Conservation (phyloP, 2,329 filamentous ascomycete species). For the Magnaporthiopsis rhizophila region DNA sequence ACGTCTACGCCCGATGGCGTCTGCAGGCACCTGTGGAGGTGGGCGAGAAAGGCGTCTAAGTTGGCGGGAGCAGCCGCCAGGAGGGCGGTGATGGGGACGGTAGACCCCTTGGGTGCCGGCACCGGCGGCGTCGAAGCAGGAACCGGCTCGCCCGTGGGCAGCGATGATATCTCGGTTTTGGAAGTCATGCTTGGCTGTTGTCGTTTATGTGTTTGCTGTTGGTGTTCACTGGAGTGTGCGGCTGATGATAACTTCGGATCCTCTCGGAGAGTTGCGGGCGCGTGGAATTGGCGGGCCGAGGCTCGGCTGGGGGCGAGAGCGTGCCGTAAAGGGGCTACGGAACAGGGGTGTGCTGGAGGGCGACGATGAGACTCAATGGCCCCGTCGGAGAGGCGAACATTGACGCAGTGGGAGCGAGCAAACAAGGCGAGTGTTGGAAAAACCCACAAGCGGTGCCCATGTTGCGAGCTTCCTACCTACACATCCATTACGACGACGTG, state of each 20-base stretch:
- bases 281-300: background rate
- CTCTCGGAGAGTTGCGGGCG: background rate
- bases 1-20: slow-evolving; percentile 60
- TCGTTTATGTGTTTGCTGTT: background rate
- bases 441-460: too few species aligned
- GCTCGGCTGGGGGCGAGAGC: background rate
- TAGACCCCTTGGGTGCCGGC: slow-evolving; percentile 9
- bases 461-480: too few species aligned
- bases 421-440: background rate
- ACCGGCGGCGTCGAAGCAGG: slow-evolving; percentile 12
- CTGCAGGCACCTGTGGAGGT: slow-evolving; percentile 55
- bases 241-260: background rate
- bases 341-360: background rate
- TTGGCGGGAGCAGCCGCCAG: slow-evolving; percentile 29
- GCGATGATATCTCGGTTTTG: slow-evolving; percentile 15
- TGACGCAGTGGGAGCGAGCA: background rate
- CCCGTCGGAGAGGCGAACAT: background rate
- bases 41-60: slow-evolving; percentile 45
- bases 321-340: background rate
- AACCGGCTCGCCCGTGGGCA: slow-evolving; percentile 18
- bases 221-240: background rate
- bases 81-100: slow-evolving; percentile 18
- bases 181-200: slow-evolving; percentile 4
- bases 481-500: background rate
- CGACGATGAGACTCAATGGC: background rate